These are phyloP conservation scores for Urtica urens DNA, from an alignment of 306 rosid species.

Conservation along the genomic window DNA sequence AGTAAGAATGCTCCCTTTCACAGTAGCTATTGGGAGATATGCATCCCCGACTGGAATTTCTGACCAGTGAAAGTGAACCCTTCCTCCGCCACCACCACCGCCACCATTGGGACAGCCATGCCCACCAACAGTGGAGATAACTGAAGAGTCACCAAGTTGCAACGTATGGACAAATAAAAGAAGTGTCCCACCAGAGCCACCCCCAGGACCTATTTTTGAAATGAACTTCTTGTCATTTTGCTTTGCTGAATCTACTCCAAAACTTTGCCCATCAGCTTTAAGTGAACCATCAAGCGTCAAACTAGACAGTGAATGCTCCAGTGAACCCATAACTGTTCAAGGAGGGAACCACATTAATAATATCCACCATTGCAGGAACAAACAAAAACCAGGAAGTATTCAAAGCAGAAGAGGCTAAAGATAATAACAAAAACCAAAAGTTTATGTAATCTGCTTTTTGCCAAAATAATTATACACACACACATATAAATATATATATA, in stretches of 20 bases:
- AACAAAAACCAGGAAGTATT: no score
- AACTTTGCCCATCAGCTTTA: slow-evolving; percentile 83
- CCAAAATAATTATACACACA: no score
- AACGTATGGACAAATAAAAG: slow-evolving; percentile 60
- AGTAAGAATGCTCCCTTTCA: slow-evolving; percentile 56
- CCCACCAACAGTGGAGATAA: slow-evolving; percentile 72
- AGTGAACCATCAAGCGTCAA: slow-evolving; percentile 64
- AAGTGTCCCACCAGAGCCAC: slow-evolving; percentile 98
- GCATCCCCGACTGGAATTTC: slow-evolving; percentile 77
- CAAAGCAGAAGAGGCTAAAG: no score
- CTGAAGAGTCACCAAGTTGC: slow-evolving; percentile 53
- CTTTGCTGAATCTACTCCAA: slow-evolving; percentile 41
- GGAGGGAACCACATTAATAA: no score
- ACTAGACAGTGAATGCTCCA: slow-evolving; percentile 73
- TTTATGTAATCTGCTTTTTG: no score
- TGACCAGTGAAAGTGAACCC: slow-evolving; percentile 96
- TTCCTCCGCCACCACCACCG: slow-evolving; percentile 97
- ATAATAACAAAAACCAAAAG: no score
- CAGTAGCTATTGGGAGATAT: slow-evolving; percentile 66
- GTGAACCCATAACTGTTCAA: slow-evolving; percentile 77
- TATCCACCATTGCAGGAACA: no score
- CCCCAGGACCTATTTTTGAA: slow-evolving; percentile 77
- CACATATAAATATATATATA: no score
- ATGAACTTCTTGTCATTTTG: slow-evolving; percentile 24
- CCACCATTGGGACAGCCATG: slow-evolving; percentile 77